Conservation (phyloP, 192 early-diverging fungal species). For the Coemansia sp. region DNA sequence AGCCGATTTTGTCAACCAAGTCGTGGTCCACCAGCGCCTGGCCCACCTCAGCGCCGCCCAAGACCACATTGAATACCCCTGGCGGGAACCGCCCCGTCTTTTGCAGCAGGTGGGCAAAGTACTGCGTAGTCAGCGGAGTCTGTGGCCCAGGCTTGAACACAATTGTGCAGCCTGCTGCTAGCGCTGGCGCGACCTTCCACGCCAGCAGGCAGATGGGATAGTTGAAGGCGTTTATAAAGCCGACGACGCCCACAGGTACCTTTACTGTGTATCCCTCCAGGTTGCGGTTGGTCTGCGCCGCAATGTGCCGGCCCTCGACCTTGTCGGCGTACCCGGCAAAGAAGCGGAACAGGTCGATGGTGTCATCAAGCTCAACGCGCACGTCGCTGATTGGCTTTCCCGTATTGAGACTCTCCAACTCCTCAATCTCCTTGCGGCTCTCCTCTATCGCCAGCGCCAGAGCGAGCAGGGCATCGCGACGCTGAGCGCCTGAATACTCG, state of each 20-base stretch:
- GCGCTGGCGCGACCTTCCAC: slow-evolving; percentile 53
- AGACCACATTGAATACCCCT: slow-evolving; percentile 55
- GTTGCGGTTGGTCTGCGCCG: slow-evolving; percentile 29
- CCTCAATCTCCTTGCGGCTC: slow-evolving; percentile 36
- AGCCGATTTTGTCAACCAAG: slow-evolving; percentile 52
- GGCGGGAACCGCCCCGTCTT: slow-evolving; percentile 46
- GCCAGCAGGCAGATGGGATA: slow-evolving; percentile 57
- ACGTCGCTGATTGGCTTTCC: slow-evolving; percentile 56
- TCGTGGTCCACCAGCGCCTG: slow-evolving; percentile 52
- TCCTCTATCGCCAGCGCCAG: slow-evolving; percentile 45
- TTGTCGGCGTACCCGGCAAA: slow-evolving; percentile 54
- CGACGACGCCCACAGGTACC: slow-evolving; percentile 54
- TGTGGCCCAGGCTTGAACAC: slow-evolving; percentile 61
- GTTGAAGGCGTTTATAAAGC: slow-evolving; percentile 60
- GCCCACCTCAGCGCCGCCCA: slow-evolving; percentile 51
- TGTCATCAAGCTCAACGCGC: slow-evolving; percentile 50
- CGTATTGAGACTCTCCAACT: slow-evolving; percentile 52
- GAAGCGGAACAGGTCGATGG: slow-evolving; percentile 47
- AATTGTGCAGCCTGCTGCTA: slow-evolving; percentile 49
- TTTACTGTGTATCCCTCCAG: slow-evolving; percentile 47
- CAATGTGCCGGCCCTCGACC: slow-evolving; percentile 47
- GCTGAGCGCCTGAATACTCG: slow-evolving; percentile 50
- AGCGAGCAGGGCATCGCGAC: slow-evolving; percentile 50
- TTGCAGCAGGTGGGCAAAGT: slow-evolving; percentile 51
- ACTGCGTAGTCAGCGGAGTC: slow-evolving; percentile 58